Conservation (phyloP, 139 green algal species). For the Chlamydomonas schloesseri region DNA sequence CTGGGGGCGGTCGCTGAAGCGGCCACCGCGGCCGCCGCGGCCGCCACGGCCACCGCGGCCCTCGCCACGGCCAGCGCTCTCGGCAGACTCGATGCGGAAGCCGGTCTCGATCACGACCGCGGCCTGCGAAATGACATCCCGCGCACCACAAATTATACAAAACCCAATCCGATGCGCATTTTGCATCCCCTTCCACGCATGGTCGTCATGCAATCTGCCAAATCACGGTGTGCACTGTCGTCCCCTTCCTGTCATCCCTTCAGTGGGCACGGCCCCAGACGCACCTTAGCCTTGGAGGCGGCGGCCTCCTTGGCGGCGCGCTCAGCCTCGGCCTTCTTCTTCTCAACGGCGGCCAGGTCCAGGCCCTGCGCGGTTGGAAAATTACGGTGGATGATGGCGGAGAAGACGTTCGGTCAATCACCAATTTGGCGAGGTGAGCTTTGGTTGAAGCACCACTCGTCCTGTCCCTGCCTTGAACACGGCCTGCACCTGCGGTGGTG, state of each 20-base stretch:
- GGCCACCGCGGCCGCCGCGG: slow-evolving; percentile 33
- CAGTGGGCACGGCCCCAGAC: too few species aligned
- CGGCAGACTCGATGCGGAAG: slow-evolving; percentile 52
- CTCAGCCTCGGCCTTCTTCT: slow-evolving; percentile 54
- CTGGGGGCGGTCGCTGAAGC: slow-evolving; percentile 21
- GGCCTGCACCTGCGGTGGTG: too few species aligned
- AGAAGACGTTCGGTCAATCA: not conserved
- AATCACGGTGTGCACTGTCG: too few species aligned
- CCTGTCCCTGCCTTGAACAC: too few species aligned
- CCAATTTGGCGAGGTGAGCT: too few species aligned
- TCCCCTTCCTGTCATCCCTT: too few species aligned
- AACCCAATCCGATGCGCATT: too few species aligned
- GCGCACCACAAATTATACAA: too few species aligned
- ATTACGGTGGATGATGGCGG: not conserved
- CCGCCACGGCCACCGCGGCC: slow-evolving; percentile 36
- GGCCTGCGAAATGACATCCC: slow-evolving; percentile 3
- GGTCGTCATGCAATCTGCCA: too few species aligned
- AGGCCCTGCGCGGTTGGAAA: slow-evolving; percentile 34
- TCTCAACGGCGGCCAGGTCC: slow-evolving; percentile 51
- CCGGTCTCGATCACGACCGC: slow-evolving; percentile 43
- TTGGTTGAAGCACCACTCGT: too few species aligned
- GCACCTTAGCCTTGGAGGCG: slow-evolving; percentile 37
- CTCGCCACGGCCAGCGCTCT: slow-evolving; percentile 7
- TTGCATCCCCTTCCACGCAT: too few species aligned
- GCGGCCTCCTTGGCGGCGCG: slow-evolving; percentile 33